Evolutionary conservation across 495 filamentous ascomycete species (phyloP), one percentile per base, ranked within the genome.

Genomic region (Tuber borchii): DNA sequence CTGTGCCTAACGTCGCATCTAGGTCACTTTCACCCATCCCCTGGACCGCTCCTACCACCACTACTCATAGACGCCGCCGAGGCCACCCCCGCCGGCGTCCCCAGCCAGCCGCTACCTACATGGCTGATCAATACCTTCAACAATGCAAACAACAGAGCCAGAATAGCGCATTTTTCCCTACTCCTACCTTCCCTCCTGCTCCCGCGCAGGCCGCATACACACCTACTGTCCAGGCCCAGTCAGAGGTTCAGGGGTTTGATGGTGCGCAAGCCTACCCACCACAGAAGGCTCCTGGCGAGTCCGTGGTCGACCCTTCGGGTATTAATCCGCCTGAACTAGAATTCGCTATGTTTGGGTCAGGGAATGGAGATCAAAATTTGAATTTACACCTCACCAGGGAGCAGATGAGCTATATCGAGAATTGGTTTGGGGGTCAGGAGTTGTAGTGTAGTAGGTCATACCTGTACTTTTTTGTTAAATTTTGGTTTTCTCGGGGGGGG

Each of bases 21-120:
- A 65, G 56, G 56, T 65, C 56, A 65, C 56, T 65, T 65, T 65
- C 26, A 65, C 56, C 56, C 56, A 34, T 34, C 56, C 56, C 56
- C 26, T 65, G 56, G 56, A 65, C 56, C 56, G 26, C 26, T 65
- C 56, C 56, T 12, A 34, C 56, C 14, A 61, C 51, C 10, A 65
- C 56, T 65, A 65, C n/a, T 2, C 56, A 31, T 65, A 65, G 56
- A 17, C 10, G n/a, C 56, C n/a, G 10, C 56, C 48, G n/a, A 4
- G 22, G 22, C 22, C n/a, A 1, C 14, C n/a, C 7, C n/a, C n/a
- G 56, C 56, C 10, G n/a, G 3, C 56, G n/a, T 8, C 56, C 56
- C 12, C 10, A 16, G n/a, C 56, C 56, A 10, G n/a, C 56, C 31
- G n/a, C 56, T 31, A 31, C 26, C 2, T 65, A 31, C 26, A 31